Evolutionary conservation across 1,139 yeast species (phyloP), one percentile per base, ranked within the genome.

Genomic region (Debaryomyces sp.): DNA sequence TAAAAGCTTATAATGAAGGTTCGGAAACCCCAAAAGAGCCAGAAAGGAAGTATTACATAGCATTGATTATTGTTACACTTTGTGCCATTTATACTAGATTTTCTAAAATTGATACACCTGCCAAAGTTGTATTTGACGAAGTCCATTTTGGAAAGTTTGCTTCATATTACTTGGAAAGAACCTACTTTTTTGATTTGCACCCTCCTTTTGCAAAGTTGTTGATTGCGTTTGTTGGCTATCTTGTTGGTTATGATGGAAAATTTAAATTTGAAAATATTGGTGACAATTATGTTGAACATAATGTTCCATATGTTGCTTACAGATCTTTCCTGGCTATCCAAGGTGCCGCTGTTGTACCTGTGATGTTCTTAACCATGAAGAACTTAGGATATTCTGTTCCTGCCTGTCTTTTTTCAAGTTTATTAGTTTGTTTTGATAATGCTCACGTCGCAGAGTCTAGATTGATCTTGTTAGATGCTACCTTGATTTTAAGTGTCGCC

Each of bases 131-230:
- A 23, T 95, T 95, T 61, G 99, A 95, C 71, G 99, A 95, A 66
- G 99, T 94, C 29, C 99, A 94, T 68, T 94, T 94, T 63, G 99
- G 99, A 40, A 91, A 91, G 64, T 91, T 92, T 69, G 97, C 97
- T 23, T 85, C 96, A 15, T 90, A 89, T 64, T 89, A 89, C 66
- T 70, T 89, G 52, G 87, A 89, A 64, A 75, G 95, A 51, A 85
- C 94, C 0, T 89, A 89, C 68, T 95, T 90, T 67, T 94, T 95
- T 66, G 99, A 95, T 68, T 82, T 95, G 51, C 99, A 95, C 68
- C 99, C 99, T 35, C 99, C 99, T 17, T 87, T 95, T 70, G 99
- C 97, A 45, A 95, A 95, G 68, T 75, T 95, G 68, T 77, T 92
- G 57, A 88, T 91, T 70, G 99, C 98, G 0, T 81, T 84, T 52